Evolutionary conservation across 345 rosid species (phyloP).

Genomic region (Dimocarpus longan): DNA sequence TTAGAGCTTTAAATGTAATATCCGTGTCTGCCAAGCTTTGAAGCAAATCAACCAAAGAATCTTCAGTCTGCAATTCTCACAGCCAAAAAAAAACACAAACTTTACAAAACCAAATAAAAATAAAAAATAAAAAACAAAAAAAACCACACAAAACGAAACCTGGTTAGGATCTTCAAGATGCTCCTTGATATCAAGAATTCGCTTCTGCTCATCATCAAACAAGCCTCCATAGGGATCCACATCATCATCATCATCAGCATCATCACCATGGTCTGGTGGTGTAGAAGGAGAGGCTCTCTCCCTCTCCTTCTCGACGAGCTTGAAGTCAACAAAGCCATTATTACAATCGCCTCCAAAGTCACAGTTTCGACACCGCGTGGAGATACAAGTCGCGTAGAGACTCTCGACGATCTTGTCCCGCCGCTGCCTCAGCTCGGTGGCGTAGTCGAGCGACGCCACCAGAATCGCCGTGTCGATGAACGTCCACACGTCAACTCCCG

Average conservation of each 20-base stretch:
- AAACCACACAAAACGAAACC: conserved; percentile 40
- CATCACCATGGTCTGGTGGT: conserved; percentile 54
- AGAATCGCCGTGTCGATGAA: conserved; percentile 83
- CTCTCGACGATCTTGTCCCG: conserved; percentile 87
- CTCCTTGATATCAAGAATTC: conserved; percentile 76
- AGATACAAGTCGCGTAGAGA: conserved; percentile 64
- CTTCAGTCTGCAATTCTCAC: conserved; percentile 66
- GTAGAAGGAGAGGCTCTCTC: conserved; percentile 37
- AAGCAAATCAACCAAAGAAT: conserved; percentile 83
- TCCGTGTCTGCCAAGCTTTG: conserved; percentile 96
- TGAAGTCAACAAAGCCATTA: conserved; percentile 31
- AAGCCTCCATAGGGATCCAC: conserved; percentile 84
- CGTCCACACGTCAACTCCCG: conserved; percentile 92
- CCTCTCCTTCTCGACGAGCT: conserved; percentile 35
- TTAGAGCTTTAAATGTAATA: conserved; percentile 87
- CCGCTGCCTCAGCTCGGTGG: conserved; percentile 62
- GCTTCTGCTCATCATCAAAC: conserved; percentile 94
- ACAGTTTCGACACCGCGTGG: conserved; percentile 61
- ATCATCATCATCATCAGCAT: conserved; percentile 54
- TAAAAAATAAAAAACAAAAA: not conserved
- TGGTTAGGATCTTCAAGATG: conserved; percentile 87
- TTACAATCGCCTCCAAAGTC: conserved; percentile 43
- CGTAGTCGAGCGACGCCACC: conserved; percentile 74
- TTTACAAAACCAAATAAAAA: not conserved
- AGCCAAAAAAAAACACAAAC: conserved; percentile 6